Evolutionary conservation across 2,329 filamentous ascomycete species (phyloP).

Genomic region (Cordyceps tenuipes): DNA sequence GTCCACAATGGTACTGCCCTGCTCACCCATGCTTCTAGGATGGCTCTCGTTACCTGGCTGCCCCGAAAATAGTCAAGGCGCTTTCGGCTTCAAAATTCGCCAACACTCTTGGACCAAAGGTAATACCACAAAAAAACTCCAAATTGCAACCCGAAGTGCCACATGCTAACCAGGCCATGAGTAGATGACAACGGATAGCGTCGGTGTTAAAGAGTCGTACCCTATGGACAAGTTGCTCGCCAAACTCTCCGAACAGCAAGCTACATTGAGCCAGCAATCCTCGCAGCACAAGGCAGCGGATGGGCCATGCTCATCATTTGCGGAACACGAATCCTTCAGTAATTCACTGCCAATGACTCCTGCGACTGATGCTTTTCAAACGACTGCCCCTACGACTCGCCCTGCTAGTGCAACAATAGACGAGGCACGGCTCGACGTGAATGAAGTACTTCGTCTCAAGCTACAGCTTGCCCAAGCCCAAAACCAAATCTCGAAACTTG

Average conservation of each 20-base stretch:
- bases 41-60: slow-evolving; percentile 12
- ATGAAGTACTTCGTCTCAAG: slow-evolving; percentile 61
- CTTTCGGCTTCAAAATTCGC: slow-evolving; percentile 46
- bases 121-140: slow-evolving; percentile 19
- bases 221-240: slow-evolving; percentile 66
- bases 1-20: slow-evolving; percentile 14
- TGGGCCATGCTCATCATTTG: slow-evolving; percentile 23
- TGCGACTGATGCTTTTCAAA: slow-evolving; percentile 45
- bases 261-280: slow-evolving; percentile 49
- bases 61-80: slow-evolving; percentile 37
- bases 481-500: slow-evolving; percentile 61
- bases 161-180: neutral
- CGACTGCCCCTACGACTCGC: slow-evolving; percentile 40
- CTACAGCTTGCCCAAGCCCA: slow-evolving; percentile 63
- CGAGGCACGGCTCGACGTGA: slow-evolving; percentile 32
- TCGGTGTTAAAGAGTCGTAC: slow-evolving; percentile 28
- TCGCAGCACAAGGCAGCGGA: slow-evolving; percentile 36
- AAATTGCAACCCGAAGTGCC: neutral
- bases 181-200: slow-evolving; percentile 17
- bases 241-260: slow-evolving; percentile 65
- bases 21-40: slow-evolving; percentile 16
- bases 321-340: slow-evolving; percentile 44
- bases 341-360: slow-evolving; percentile 56
- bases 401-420: slow-evolving; percentile 44
- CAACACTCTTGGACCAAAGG: slow-evolving; percentile 48